Conservation (phyloP, 129 eudicot species). For the Smallanthus sonchifolius region DNA sequence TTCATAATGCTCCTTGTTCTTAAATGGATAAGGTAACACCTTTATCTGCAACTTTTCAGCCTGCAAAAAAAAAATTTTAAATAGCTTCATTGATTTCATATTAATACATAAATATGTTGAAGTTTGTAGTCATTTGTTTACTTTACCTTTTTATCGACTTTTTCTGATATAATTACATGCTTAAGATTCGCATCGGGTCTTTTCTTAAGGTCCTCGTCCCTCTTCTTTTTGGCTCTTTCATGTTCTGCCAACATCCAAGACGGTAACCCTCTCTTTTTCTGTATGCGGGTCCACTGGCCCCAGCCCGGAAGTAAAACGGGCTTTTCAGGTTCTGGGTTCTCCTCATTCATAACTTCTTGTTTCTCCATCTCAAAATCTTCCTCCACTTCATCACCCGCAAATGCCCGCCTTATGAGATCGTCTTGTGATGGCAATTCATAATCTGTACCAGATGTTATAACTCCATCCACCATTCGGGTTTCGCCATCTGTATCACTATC, state of each 20-base stretch:
- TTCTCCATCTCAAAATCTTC: constrained; percentile 74
- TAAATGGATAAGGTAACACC: constrained; percentile 80
- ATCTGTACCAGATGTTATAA: constrained; percentile 61
- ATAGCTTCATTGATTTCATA: neutral
- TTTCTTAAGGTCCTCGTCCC: constrained; percentile 67
- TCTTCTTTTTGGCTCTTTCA: constrained; percentile 73
- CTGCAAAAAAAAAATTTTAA: constrained; percentile 33
- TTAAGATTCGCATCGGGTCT: constrained; percentile 89
- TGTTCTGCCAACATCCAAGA: constrained; percentile 81
- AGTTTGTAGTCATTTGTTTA: neutral
- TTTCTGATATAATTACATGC: constrained; percentile 88
- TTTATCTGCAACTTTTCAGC: constrained; percentile 74
- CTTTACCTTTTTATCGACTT: constrained; percentile 81
- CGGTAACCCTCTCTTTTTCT: constrained; percentile 69
- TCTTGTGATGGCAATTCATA: constrained; percentile 92
- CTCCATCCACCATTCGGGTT: constrained; percentile 76
- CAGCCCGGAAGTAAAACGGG: constrained; percentile 88
- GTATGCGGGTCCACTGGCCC: constrained; percentile 88
- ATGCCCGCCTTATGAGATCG: constrained; percentile 83
- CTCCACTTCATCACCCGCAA: constrained; percentile 99
- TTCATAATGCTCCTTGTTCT: constrained; percentile 75
- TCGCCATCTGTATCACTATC: constrained; percentile 55
- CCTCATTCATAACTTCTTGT: constrained; percentile 66
- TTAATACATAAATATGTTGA: neutral
- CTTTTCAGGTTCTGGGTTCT: constrained; percentile 86